These are phyloP conservation scores for Candida tallmaniae DNA, from an alignment of 805 yeast species.

Conservation along the genomic window DNA sequence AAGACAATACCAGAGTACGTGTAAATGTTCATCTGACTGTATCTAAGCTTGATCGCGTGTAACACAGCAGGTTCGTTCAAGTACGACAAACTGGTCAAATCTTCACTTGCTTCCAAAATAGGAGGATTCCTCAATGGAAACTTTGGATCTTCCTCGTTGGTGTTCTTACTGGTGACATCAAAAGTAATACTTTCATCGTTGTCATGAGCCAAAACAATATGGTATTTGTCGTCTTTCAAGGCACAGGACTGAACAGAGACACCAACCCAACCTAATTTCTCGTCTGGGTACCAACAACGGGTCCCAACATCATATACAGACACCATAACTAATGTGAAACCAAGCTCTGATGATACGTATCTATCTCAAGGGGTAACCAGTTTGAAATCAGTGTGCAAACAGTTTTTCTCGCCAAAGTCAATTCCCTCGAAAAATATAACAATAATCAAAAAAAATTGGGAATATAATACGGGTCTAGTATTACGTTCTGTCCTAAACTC, in stretches of 20 bases:
- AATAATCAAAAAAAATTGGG: too few species aligned
- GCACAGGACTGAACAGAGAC: slow-evolving; percentile 48
- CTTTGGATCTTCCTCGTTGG: slow-evolving; percentile 50
- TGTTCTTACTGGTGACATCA: slow-evolving; percentile 43
- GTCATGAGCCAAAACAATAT: slow-evolving; percentile 52
- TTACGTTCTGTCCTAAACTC: too few species aligned
- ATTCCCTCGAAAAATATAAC: too few species aligned
- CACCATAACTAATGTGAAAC: slow-evolving; percentile 10
- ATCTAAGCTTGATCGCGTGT: slow-evolving; percentile 87
- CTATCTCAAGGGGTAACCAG: too few species aligned
- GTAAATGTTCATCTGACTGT: slow-evolving; percentile 84
- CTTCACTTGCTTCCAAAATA: slow-evolving; percentile 88
- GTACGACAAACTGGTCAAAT: slow-evolving; percentile 85
- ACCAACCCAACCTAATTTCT: slow-evolving; percentile 69
- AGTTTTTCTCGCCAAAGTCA: too few species aligned
- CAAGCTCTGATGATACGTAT: too few species aligned
- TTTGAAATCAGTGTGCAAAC: too few species aligned
- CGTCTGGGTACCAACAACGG: slow-evolving; percentile 82
- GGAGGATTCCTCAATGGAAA: slow-evolving; percentile 87
- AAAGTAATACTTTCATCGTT: slow-evolving; percentile 38
- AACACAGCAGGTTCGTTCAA: slow-evolving; percentile 94
- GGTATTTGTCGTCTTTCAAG: slow-evolving; percentile 41
- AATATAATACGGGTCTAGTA: too few species aligned
- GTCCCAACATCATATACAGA: slow-evolving; percentile 35
- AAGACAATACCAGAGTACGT: slow-evolving; percentile 96